Percentiles rank a stretch among this genome's conserved stretches.
Evolutionary conservation across 139 green algal genomes (phyloP).

Genomic region (Haematococcus lacustris): DNA sequence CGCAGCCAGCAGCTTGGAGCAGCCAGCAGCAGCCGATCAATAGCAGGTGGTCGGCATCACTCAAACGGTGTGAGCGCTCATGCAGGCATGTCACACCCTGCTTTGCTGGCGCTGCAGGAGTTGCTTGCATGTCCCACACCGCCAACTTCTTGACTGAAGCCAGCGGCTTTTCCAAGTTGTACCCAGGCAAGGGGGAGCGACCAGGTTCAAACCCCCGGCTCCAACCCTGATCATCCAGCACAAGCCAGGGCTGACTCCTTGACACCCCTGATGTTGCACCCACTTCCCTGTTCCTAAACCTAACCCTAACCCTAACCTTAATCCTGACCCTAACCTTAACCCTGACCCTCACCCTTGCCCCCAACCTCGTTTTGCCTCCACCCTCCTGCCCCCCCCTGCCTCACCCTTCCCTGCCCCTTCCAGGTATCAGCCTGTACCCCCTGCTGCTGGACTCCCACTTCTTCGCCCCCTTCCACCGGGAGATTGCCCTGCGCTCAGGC

Average conservation of each 20-base stretch:
- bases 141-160: constrained; percentile 41
- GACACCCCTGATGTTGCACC: too few species aligned
- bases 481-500: constrained; percentile 30
- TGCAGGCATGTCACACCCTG: not conserved
- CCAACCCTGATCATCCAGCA: too few species aligned
- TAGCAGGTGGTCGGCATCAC: not conserved
- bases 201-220: too few species aligned
- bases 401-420: too few species aligned
- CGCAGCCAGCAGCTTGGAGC: not conserved
- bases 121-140: constrained; percentile 13
- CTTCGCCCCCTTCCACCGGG: constrained; percentile 24
- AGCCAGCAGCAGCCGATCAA: not conserved
- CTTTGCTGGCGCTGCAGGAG: constrained; percentile 11
- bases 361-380: too few species aligned
- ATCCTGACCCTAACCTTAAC: too few species aligned
- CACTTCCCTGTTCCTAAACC: too few species aligned
- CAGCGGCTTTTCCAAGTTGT: constrained; percentile 37
- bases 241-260: too few species aligned
- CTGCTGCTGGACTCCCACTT: constrained; percentile 39
- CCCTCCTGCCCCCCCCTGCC: too few species aligned
- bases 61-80: constrained; percentile 2
- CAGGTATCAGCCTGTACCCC: constrained; percentile 35
- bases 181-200: too few species aligned
- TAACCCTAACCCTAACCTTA: too few species aligned
- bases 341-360: too few species aligned